Conservation (phyloP, 305 asterid species). For the Withania somnifera region DNA sequence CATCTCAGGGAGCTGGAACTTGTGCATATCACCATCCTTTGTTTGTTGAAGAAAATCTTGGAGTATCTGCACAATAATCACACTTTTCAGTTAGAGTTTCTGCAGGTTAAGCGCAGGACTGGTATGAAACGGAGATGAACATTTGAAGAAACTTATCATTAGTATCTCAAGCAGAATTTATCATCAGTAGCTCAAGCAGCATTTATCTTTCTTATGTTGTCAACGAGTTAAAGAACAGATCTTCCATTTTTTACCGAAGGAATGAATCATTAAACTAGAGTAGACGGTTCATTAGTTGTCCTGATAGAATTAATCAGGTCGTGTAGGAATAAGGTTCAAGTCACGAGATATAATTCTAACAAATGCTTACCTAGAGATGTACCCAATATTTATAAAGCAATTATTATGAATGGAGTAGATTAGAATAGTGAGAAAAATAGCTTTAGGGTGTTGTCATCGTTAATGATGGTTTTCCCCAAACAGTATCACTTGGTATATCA, state of each 20-base stretch:
- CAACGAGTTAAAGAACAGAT: not conserved
- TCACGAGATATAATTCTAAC: not conserved
- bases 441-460: not conserved
- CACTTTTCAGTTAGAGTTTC: slow-evolving; percentile 3
- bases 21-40: slow-evolving; percentile 46
- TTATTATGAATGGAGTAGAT: not conserved
- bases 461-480: not conserved
- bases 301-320: not conserved
- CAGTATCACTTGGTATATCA: not conserved
- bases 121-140: not conserved
- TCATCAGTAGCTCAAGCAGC: not conserved
- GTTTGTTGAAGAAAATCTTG: slow-evolving; percentile 70
- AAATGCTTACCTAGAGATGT: not conserved
- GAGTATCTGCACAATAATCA: slow-evolving; percentile 41
- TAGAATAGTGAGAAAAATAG: not conserved
- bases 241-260: not conserved
- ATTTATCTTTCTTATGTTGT: not conserved
- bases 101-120: not conserved
- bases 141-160: not conserved
- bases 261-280: not conserved
- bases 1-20: slow-evolving; percentile 32
- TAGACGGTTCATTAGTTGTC: not conserved
- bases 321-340: not conserved
- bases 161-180: not conserved
- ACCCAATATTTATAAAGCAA: not conserved